phyloP scores from a whole-genome alignment of 2,329 filamentous ascomycete genomes.

The Lachnellula occidentalis region DNA sequence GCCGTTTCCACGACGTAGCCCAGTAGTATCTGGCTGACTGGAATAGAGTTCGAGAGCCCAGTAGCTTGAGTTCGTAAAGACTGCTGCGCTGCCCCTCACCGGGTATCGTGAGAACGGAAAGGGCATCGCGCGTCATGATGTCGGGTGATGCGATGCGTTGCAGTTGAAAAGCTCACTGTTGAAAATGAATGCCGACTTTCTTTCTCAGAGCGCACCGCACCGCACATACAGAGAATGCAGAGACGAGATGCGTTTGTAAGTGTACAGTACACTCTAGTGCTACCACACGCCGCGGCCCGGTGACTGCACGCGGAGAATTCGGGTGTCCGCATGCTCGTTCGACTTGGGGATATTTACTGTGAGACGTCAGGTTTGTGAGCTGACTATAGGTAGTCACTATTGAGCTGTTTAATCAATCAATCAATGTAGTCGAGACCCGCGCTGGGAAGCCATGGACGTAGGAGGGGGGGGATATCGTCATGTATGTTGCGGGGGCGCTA shows the following conservation, averaged over 20 bases:
- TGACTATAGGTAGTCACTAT: slow-evolving; percentile 8
- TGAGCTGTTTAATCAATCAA: slow-evolving; percentile 13
- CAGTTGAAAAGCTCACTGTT: no score
- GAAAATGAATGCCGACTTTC: no score
- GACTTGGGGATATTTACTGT: slow-evolving; percentile 9
- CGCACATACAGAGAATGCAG: no score
- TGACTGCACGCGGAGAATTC: slow-evolving; percentile 22
- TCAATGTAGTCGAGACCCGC: slow-evolving; percentile 3
- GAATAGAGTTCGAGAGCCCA: no score
- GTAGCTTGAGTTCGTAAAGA: no score
- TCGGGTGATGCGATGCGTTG: no score
- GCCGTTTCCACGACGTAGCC: no score
- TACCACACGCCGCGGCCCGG: slow-evolving; percentile 7
- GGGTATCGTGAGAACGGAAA: no score
- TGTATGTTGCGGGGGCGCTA: slow-evolving; percentile 4
- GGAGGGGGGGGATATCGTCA: slow-evolving; percentile 8
- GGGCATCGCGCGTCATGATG: no score
- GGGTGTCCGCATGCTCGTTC: slow-evolving; percentile 18
- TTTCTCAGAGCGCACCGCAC: no score
- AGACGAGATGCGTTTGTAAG: not conserved
- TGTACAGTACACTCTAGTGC: slow-evolving; percentile 4
- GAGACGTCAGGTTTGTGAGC: slow-evolving; percentile 16
- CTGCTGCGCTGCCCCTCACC: no score
- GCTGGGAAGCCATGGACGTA: slow-evolving; percentile 13
- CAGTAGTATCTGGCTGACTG: no score